Evolutionary conservation across 768 basidiomycete genomes (phyloP), one percentile per base, ranked within the genome.

Genomic region (Infundibulicybe gibba): DNA sequence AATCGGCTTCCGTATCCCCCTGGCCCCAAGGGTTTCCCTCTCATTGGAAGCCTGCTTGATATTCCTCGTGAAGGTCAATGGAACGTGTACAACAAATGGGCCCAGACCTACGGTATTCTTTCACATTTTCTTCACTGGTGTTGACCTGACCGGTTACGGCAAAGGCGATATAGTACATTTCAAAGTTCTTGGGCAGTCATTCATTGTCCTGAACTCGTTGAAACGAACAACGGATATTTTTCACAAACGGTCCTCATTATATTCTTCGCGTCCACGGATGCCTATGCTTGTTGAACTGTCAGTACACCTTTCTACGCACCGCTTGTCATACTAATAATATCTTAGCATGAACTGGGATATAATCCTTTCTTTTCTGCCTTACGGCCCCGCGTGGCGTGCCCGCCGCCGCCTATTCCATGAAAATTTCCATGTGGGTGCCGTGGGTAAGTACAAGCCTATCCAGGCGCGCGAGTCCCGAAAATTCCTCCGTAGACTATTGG

Each of bases 281-380:
- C 35, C n/a, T 38, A 38, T 38, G 35, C 3, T 30, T 6, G 16
- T 15, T 16, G 41, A 38, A 3, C 35, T 38, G 35, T 38, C 3
- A 10, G 35, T 79, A 19, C 13, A 21, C 35, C 19, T 32, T 51
- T 32, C 41, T 47, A 43, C 46, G 5, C 43, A 32, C 32, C 41
- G 35, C 43, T 44, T 40, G 33, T 47, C 11, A 30, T 17, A 10
- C 4, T 10, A 6, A 38, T 38, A 10, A 3, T 19, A 38, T 3
- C n/a, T 38, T 42, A 71, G 68, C 14, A 62, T 63, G 57, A 66
- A 61, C 5, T 69, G 60, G 64, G 53, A 61, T 21, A 65, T 62
- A 42, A 61, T 57, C 48, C 16, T 60, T 6, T 60, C 42, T 1
- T 25, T 68, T 3, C 61, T 64, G 51, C 54, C 50, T 15, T 64